phyloP scores from a whole-genome alignment of 2,329 filamentous ascomycete genomes.

The Calonectria hongkongensis region DNA sequence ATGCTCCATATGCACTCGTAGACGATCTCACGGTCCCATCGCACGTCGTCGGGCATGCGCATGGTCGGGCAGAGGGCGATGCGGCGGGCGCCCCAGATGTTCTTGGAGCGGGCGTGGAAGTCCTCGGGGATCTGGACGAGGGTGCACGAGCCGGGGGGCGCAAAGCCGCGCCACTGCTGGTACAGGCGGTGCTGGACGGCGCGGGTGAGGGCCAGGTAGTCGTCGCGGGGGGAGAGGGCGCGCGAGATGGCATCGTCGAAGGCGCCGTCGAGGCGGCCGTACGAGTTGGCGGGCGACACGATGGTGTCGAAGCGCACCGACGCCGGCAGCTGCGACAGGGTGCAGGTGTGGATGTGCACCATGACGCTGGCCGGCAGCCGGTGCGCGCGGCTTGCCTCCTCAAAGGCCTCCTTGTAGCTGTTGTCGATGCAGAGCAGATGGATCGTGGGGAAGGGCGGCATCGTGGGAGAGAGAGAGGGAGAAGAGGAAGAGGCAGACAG shows the following conservation, averaged over 20 bases:
- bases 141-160: slow-evolving; percentile 69
- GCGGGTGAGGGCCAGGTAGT: slow-evolving; percentile 68
- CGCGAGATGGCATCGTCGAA: slow-evolving; percentile 66
- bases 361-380: slow-evolving; percentile 52
- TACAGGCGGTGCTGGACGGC: slow-evolving; percentile 69
- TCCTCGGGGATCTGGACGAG: slow-evolving; percentile 65
- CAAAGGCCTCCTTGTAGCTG: slow-evolving; percentile 24
- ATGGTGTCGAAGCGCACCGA: slow-evolving; percentile 66
- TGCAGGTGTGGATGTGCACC: slow-evolving; percentile 61
- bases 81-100: slow-evolving; percentile 64
- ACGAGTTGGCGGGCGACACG: slow-evolving; percentile 73
- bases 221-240: slow-evolving; percentile 52
- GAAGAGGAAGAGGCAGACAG: no score
- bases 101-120: slow-evolving; percentile 56
- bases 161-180: slow-evolving; percentile 67
- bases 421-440: slow-evolving; percentile 38
- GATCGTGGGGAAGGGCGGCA: slow-evolving; percentile 30
- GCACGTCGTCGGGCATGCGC: slow-evolving; percentile 64
- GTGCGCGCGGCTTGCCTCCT: background rate
- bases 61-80: slow-evolving; percentile 72
- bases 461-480: background rate
- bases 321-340: slow-evolving; percentile 61
- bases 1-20: slow-evolving; percentile 73
- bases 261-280: slow-evolving; percentile 71
- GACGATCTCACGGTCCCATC: slow-evolving; percentile 72